Base-by-base conservation (phyloP, 2,329 filamentous ascomycete species). In the Apiospora aurea region DNA sequence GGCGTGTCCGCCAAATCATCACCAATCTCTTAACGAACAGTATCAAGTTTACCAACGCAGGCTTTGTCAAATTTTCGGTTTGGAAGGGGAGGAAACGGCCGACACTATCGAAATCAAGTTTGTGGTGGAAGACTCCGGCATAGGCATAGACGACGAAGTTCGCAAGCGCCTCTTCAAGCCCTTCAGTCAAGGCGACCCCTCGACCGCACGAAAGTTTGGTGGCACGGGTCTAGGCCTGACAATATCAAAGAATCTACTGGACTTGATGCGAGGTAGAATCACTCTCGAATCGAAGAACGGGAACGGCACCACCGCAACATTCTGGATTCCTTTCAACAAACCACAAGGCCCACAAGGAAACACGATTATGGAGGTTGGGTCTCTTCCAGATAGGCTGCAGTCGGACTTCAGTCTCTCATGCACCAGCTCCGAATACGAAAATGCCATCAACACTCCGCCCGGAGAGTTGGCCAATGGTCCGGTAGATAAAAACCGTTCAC, bases 141-240 rank as follows among this genome's bases (percentile, higher is more conserved):
- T 96, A 69, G 93, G 93, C 4, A 95, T 96, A 44, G 92, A 94
- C 74, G 91, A 95, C 67, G 91, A 94, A 71, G 92, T 95, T 6
- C 87, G 90, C 24, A 91, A 90, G 77, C 88, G 88, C 49, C 84
- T 96, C 0, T 96, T 96, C 82, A 91, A 92, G 75, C 93, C 94
- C 0, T 96, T 96, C 80, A 93, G 91, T 73, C 94, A 96, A 80
- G 93, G 93, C 5, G 94, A 96, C 78, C 90, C 93, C 0, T 95
- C 93, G 4, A 95, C 93, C 0, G 93, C 93, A 24, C 86, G 93
- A 70, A 87, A 90, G n/a, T 95, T 94, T 79, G 93, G 93, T 51
- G 93, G 93, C 0, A 95, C 93, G 0, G 93, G 93, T 0, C 83
- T 96, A 0, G 94, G 94, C 0, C 81, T 96, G 73, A 94, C 93